Evolutionary conservation across 2,329 filamentous ascomycete species (phyloP).

Genomic region (Fusarium sp.): DNA sequence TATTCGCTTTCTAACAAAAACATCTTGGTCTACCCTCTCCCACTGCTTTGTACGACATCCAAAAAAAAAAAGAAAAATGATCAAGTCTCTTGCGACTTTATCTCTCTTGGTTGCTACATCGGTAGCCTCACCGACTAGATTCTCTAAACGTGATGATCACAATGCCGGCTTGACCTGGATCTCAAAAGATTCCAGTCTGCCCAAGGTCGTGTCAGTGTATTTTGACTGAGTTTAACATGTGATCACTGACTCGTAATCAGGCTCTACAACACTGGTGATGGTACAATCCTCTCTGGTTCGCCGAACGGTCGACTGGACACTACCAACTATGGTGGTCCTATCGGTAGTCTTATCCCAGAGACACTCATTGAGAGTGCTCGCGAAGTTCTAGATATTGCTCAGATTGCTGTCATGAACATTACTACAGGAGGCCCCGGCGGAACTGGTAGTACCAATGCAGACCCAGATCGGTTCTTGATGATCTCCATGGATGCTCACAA

Average conservation of each 20-base stretch:
- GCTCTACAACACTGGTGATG: slow-evolving; percentile 24
- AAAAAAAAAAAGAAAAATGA: not conserved
- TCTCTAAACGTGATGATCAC: not conserved
- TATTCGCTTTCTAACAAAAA: not conserved
- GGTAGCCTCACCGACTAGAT: not conserved
- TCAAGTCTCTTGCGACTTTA: not conserved
- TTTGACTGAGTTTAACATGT: not conserved
- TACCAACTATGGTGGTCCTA: slow-evolving; percentile 47
- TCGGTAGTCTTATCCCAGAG: slow-evolving; percentile 41
- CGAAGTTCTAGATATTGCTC: slow-evolving; percentile 49
- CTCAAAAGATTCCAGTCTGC: slow-evolving; percentile 18
- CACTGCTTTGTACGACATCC: not conserved
- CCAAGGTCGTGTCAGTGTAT: slow-evolving; percentile 45
- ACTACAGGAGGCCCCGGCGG: slow-evolving; percentile 4
- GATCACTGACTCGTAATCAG: not conserved
- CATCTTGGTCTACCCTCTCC: too few relatives aligned
- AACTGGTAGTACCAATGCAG: not conserved
- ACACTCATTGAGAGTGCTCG: slow-evolving; percentile 48
- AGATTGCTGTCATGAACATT: slow-evolving; percentile 48
- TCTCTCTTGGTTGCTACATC: not conserved
- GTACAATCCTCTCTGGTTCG: slow-evolving; percentile 52
- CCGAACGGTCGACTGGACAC: slow-evolving; percentile 51
- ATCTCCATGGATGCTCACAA: slow-evolving; percentile 25
- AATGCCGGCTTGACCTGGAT: not conserved
- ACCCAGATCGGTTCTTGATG: not conserved